A percentile compares a stretch with the other conserved stretches of the same genome.
Conservation (phyloP, 2,329 filamentous ascomycete genomes). For the Penicillium sp. region DNA sequence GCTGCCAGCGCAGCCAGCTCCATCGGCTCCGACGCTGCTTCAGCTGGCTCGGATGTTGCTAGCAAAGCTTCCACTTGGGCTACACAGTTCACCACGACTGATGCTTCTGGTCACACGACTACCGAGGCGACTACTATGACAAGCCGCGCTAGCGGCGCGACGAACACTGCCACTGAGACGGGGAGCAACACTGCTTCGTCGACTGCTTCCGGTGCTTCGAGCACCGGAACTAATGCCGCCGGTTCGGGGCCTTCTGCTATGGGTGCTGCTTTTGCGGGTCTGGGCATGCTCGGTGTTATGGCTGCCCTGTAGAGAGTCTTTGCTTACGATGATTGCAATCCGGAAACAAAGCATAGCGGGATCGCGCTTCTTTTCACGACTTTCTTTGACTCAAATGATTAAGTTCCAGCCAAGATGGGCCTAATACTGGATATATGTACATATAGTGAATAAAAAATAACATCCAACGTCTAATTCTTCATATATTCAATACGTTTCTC, state of each 20-base stretch:
- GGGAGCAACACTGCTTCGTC: slow-evolving; percentile 8
- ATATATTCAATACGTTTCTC: not conserved
- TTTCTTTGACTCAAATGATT: slow-evolving; percentile 7
- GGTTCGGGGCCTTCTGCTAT: slow-evolving; percentile 23
- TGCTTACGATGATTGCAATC: not conserved
- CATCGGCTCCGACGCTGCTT: slow-evolving; percentile 5
- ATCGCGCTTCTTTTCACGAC: slow-evolving; percentile 5
- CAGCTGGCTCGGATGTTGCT: slow-evolving; percentile 11
- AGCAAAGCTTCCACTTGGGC: slow-evolving; percentile 12
- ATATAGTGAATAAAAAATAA: not conserved
- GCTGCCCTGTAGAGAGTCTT: slow-evolving; percentile 25
- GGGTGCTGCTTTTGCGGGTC: slow-evolving; percentile 21
- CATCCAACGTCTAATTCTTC: not conserved
- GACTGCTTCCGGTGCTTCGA: slow-evolving; percentile 17
- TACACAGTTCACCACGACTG: slow-evolving; percentile 19
- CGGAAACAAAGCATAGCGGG: not conserved
- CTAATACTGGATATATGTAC: slow-evolving; percentile 4
- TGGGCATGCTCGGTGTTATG: slow-evolving; percentile 32
- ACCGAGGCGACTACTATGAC: slow-evolving; percentile 17
- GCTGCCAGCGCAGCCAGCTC: slow-evolving; percentile 10
- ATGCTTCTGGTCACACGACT: slow-evolving; percentile 19
- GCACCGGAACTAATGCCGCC: slow-evolving; percentile 14
- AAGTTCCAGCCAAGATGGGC: not conserved
- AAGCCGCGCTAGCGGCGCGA: slow-evolving; percentile 6
- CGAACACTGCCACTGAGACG: slow-evolving; percentile 2